A percentile compares a stretch with the other conserved stretches of the same genome.
These are phyloP conservation scores for Calonectria honghensis DNA, from an alignment of 2,329 filamentous ascomycete genomes.

Conservation along the genomic window DNA sequence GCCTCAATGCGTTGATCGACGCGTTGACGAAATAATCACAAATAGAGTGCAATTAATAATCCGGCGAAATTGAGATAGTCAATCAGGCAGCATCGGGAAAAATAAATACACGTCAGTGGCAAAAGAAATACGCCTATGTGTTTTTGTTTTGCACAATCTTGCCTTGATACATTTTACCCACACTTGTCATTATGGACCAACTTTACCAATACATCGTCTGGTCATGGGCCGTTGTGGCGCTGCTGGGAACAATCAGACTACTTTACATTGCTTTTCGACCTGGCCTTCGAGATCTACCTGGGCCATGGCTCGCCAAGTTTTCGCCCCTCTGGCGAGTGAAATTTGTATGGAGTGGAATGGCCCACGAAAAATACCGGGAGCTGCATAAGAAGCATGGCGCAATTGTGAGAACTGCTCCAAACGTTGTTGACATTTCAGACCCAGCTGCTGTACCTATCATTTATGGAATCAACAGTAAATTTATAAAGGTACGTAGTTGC, in stretches of 20 bases:
- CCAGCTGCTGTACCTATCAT: constrained; percentile 50
- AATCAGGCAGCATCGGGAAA: not conserved
- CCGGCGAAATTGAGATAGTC: not conserved
- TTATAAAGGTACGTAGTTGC: not conserved
- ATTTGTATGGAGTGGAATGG: constrained; percentile 4
- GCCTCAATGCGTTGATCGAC: not conserved
- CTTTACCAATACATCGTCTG: not conserved
- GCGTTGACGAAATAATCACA: not conserved
- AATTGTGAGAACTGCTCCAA: constrained; percentile 46
- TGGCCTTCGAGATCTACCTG: constrained; percentile 8
- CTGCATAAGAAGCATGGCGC: constrained; percentile 40
- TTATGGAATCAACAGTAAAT: constrained; percentile 11
- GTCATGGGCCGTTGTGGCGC: not conserved
- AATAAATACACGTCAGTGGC: not conserved
- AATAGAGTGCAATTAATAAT: not conserved
- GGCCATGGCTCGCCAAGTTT: constrained; percentile 7
- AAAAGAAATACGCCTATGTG: not conserved
- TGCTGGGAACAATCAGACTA: not conserved
- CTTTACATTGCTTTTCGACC: not conserved
- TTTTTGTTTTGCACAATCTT: not conserved
- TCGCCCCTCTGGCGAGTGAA: constrained; percentile 10
- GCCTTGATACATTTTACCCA: not conserved
- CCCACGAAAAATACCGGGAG: not conserved
- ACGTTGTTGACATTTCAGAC: constrained; percentile 45
- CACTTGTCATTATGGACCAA: not conserved